Base-by-base conservation (phyloP, 2,329 filamentous ascomycete species). In the Metarhizium guizhouense region DNA sequence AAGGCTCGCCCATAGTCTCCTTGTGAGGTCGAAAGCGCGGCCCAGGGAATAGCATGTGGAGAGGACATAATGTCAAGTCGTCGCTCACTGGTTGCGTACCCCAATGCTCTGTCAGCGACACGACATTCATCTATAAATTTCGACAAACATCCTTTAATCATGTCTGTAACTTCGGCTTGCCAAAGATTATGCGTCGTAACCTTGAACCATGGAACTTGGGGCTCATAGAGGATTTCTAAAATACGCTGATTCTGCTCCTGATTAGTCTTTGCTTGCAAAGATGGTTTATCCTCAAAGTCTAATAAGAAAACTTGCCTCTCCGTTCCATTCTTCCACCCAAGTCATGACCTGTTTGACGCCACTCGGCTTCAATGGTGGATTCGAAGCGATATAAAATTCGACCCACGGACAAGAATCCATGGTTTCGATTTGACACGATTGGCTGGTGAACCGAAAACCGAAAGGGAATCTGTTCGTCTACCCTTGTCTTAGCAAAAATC, bases 221-320 rank as follows among this genome's bases (percentile, higher is more conserved):
- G 68, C 30, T 73, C 70, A 36, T 72, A 72, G 4, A 73, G 60
- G 6, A 73, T 60, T 50, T 73, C 71, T 0, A 64, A 0, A 0
- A 69, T 38, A 6, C 63, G 57, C 30, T 55, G 56, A 30, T 55
- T 36, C 53, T 58, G n/a, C 14, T 29, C n/a, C 8, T 20, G 7
- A 11, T 48, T 11, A 48, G 45, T 11, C 16, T 16, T 48, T 16
- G 25, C 13, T 32, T 45, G n/a, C 4, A 6, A 42, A 42, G 8
- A 18, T 25, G 11, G 40, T 18, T 43, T 18, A 18, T 20, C 18
- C 6, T 18, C 3, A 25, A 45, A 13, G 5, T 29, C 25, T 6
- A 30, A 6, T 47, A 13, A 16, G 8, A 6, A 3, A 13, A 52
- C 16, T 18, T 42, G 45, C n/a, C 42, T 57, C 13, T 47, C 57